Evolutionary conservation across 345 rosid species (phyloP).

Genomic region (Eutrema yunnanense): DNA sequence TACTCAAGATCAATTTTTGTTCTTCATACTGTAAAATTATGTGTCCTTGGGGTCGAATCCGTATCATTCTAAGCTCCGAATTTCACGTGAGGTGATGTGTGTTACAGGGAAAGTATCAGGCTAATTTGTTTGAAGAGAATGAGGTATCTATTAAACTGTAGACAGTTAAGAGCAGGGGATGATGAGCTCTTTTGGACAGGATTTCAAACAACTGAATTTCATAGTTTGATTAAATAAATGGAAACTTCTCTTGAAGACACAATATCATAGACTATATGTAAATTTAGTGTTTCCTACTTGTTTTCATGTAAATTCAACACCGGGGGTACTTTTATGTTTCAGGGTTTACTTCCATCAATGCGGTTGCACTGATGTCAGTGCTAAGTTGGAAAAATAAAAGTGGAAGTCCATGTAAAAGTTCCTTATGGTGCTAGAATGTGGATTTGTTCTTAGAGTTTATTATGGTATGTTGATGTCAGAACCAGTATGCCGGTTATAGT

Average conservation of each 20-base stretch:
- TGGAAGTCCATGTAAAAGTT: constrained; percentile 12
- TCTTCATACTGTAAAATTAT: not conserved
- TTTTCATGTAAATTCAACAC: not conserved
- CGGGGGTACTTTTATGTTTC: constrained; percentile 12
- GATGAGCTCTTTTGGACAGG: not conserved
- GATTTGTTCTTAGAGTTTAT: constrained; percentile 33
- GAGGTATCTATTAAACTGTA: not conserved
- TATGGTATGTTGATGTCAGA: constrained; percentile 51
- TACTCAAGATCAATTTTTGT: not conserved
- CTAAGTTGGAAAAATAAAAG: constrained; percentile 16
- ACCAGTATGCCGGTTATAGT: constrained; percentile 81
- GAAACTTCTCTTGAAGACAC: not conserved
- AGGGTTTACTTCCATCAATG: constrained; percentile 17
- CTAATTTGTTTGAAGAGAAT: not conserved
- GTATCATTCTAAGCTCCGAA: not conserved
- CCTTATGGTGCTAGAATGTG: constrained; percentile 34
- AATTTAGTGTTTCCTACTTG: not conserved
- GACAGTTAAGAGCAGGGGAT: not conserved
- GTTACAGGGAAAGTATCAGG: not conserved
- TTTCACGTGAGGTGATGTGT: not conserved
- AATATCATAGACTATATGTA: not conserved
- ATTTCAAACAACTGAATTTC: not conserved
- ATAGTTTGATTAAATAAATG: not conserved
- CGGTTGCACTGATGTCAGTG: constrained; percentile 16
- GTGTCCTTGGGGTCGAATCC: not conserved